Conservation (phyloP, 1,139 yeast species). For the Spencermartinsiella ligniputridi region DNA sequence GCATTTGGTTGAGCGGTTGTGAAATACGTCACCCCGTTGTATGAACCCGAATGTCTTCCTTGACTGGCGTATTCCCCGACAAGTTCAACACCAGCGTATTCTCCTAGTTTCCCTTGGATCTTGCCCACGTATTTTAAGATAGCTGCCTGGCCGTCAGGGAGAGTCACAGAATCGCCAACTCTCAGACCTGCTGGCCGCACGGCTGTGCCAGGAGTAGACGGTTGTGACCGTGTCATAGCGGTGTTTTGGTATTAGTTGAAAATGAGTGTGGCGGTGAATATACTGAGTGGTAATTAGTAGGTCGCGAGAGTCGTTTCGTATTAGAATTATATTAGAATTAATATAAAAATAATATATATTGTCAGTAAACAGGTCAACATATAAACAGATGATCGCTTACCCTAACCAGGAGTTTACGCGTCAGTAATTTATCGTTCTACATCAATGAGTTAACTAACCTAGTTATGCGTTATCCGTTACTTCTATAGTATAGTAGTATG, state of each 20-base stretch:
- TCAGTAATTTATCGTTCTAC: too few species aligned
- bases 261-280: too few species aligned
- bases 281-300: too few species aligned
- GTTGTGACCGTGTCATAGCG: background rate
- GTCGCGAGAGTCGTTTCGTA: too few species aligned
- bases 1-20: conserved; percentile 55
- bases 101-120: conserved; percentile 68
- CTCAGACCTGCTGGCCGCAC: conserved; percentile 16
- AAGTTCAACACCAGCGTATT: conserved; percentile 87
- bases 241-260: too few species aligned
- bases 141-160: conserved; percentile 47
- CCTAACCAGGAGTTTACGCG: too few species aligned
- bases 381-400: background rate
- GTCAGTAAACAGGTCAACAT: too few species aligned
- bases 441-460: too few species aligned
- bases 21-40: conserved; percentile 57
- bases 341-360: too few species aligned
- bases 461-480: too few species aligned
- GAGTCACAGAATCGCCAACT: conserved; percentile 38
- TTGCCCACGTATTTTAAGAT: conserved; percentile 67
- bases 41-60: conserved; percentile 79
- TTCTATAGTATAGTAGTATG: too few species aligned
- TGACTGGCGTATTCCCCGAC: conserved; percentile 54
- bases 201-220: background rate
- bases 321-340: too few species aligned